Conservation (phyloP, 116 monocot species). For the Papilionanthe hybrid region DNA sequence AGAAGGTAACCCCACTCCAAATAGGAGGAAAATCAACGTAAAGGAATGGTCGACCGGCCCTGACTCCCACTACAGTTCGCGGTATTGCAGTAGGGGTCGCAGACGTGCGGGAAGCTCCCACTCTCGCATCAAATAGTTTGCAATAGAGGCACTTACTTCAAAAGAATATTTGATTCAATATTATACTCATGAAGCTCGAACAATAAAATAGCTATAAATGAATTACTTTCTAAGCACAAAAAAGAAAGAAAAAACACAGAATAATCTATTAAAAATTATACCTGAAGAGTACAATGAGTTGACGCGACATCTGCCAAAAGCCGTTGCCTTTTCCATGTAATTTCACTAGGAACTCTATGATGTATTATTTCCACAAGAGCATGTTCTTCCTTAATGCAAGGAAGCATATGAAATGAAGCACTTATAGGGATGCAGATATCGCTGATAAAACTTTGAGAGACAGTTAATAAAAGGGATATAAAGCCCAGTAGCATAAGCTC, state of each 20-base stretch:
- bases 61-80: no score
- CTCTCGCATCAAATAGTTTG: not conserved
- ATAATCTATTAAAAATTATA: constrained; percentile 6
- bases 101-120: no score
- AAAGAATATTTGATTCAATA: not conserved
- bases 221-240: not conserved
- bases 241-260: not conserved
- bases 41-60: no score
- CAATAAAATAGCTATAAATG: not conserved
- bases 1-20: no score
- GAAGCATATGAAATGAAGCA: constrained; percentile 63
- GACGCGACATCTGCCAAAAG: constrained; percentile 30
- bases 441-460: constrained; percentile 59
- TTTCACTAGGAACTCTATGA: constrained; percentile 11
- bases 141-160: not conserved
- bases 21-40: no score
- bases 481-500: constrained; percentile 98
- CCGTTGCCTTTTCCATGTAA: constrained; percentile 18
- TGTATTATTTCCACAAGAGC: constrained; percentile 16
- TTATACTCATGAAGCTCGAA: not conserved
- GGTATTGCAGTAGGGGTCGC: no score
- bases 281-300: constrained; percentile 34
- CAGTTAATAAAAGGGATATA: constrained; percentile 82
- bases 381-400: constrained; percentile 46
- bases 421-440: constrained; percentile 52